Percentiles rank a stretch among this genome's conserved stretches.
Evolutionary conservation across 768 basidiomycete genomes (phyloP).

Genomic region (Termitomyces eurrhizus): DNA sequence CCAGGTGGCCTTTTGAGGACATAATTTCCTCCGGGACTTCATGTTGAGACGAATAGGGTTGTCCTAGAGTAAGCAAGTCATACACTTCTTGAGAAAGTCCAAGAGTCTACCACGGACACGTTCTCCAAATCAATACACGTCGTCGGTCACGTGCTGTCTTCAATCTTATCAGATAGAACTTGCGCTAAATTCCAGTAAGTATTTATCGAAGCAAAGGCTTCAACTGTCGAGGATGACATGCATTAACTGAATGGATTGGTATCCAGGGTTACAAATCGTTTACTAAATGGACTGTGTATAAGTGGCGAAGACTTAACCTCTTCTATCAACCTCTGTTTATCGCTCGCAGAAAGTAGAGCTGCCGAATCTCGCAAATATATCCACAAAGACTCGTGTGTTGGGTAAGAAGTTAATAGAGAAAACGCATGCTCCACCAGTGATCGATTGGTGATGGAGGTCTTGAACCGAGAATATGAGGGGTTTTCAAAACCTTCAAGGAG

Average conservation of each 20-base stretch:
- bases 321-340: slow-evolving; percentile 5
- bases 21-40: slow-evolving; percentile 27
- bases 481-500: slow-evolving; percentile 20
- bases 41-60: slow-evolving; percentile 8
- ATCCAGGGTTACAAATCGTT: slow-evolving; percentile 1
- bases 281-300: neutral
- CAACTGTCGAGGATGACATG: neutral
- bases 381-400: slow-evolving; percentile 63
- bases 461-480: neutral
- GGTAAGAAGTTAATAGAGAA: slow-evolving; percentile 46
- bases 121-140: slow-evolving; percentile 14
- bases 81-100: slow-evolving; percentile 3
- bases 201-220: no score
- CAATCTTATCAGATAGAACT: slow-evolving; percentile 11
- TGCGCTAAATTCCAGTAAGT: no score
- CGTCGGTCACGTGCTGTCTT: slow-evolving; percentile 15
- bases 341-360: neutral
- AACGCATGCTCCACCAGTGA: slow-evolving; percentile 38
- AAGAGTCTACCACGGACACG: neutral
- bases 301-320: slow-evolving; percentile 5
- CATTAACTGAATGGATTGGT: neutral
- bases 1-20: slow-evolving; percentile 49
- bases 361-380: slow-evolving; percentile 42
- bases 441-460: slow-evolving; percentile 3
- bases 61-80: slow-evolving; percentile 8